These are phyloP conservation scores for Glycine latifolia DNA, from an alignment of 306 rosid species.

Conservation along the genomic window DNA sequence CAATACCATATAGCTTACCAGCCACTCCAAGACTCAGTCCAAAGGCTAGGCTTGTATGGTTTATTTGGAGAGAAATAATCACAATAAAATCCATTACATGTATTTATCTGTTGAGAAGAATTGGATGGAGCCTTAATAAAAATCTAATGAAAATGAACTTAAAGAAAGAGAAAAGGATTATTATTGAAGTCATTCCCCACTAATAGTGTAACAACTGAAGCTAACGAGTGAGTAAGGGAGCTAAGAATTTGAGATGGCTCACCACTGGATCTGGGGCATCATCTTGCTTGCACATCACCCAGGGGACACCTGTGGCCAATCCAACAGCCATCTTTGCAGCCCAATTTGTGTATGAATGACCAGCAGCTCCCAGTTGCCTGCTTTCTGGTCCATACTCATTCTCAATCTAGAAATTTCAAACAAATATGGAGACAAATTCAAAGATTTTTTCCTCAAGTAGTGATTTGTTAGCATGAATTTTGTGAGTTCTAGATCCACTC, in stretches of 20 bases:
- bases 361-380: constrained; percentile 67
- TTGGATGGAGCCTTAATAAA: constrained; percentile 2
- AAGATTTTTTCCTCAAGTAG: constrained; percentile 12
- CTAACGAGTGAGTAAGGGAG: not conserved
- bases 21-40: constrained; percentile 99
- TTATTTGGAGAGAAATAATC: constrained; percentile 90
- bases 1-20: constrained; percentile 64
- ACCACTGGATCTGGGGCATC: constrained; percentile 99
- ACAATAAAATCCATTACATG: constrained; percentile 94
- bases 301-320: constrained; percentile 85
- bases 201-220: constrained; percentile 15
- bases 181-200: not conserved
- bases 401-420: constrained; percentile 70
- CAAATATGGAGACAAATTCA: constrained; percentile 8
- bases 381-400: constrained; percentile 82
- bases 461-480: constrained; percentile 12
- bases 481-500: constrained; percentile 28
- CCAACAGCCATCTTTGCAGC: constrained; percentile 98
- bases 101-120: constrained; percentile 70
- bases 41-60: constrained; percentile 87
- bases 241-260: constrained; percentile 43
- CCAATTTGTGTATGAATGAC: constrained; percentile 75
- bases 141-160: constrained; percentile 6
- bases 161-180: constrained; percentile 28
- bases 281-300: constrained; percentile 99